Evolutionary conservation across 169 alveolate species (phyloP).

Genomic region (Plasmodium adleri): DNA sequence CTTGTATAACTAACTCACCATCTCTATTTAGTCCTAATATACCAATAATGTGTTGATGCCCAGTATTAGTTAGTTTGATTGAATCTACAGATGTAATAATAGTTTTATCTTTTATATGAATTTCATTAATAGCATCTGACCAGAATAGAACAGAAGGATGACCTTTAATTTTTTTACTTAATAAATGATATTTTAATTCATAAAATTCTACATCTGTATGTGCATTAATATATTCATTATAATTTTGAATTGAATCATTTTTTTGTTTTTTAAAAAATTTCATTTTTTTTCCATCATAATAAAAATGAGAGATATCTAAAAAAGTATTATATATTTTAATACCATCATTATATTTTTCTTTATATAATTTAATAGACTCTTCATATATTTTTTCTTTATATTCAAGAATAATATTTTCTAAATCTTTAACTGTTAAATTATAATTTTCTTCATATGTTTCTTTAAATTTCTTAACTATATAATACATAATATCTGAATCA

Average conservation of each 20-base stretch:
- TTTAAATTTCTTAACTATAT: slow-evolving; percentile 41
- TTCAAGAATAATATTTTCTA: slow-evolving; percentile 31
- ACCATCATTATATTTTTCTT: slow-evolving; percentile 67
- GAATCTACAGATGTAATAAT: slow-evolving; percentile 80
- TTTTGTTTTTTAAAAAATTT: slow-evolving; percentile 71
- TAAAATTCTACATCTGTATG: slow-evolving; percentile 79
- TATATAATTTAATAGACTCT: slow-evolving; percentile 36
- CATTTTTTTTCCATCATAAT: slow-evolving; percentile 52
- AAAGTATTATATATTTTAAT: slow-evolving; percentile 76
- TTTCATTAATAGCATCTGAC: slow-evolving; percentile 67
- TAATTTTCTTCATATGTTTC: slow-evolving; percentile 3
- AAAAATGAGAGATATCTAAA: slow-evolving; percentile 63
- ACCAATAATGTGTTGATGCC: slow-evolving; percentile 81
- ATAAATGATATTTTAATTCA: slow-evolving; percentile 55
- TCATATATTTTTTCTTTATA: slow-evolving; percentile 40
- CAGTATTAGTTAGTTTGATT: slow-evolving; percentile 76
- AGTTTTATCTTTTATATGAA: slow-evolving; percentile 42
- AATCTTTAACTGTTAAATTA: slow-evolving; percentile 30
- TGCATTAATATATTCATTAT: slow-evolving; percentile 58
- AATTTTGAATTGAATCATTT: slow-evolving; percentile 31
- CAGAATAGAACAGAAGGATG: slow-evolving; percentile 69
- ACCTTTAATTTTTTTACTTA: slow-evolving; percentile 51
- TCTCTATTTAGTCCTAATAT: slow-evolving; percentile 79
- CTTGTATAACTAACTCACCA: slow-evolving; percentile 83
- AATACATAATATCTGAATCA: slow-evolving; percentile 56